Percentiles rank a stretch among this genome's conserved stretches.
Conservation (phyloP, 352 stramenopile genomes). For the Phytophthora chlamydospora region DNA sequence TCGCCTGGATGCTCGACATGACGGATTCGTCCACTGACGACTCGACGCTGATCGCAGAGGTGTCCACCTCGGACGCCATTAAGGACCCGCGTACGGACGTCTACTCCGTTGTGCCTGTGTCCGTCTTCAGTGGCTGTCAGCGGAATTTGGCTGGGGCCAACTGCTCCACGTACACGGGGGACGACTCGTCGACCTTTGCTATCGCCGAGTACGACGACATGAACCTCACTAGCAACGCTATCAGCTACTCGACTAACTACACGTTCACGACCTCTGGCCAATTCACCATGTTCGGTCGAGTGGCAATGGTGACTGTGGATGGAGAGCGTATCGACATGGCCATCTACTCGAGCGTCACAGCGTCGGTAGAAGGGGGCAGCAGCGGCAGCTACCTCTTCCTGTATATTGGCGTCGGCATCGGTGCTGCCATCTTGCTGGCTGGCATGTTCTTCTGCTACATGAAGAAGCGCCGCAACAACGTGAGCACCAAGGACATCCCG, state of each 20-base stretch:
- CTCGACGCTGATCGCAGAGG: slow-evolving; percentile 66
- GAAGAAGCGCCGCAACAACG: slow-evolving; percentile 63
- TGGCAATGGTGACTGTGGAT: slow-evolving; percentile 75
- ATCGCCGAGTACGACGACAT: slow-evolving; percentile 54
- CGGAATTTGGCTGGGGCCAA: slow-evolving; percentile 54
- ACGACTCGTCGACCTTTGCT: slow-evolving; percentile 61
- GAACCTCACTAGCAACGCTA: slow-evolving; percentile 67
- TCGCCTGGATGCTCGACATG: slow-evolving; percentile 74
- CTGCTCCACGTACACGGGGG: slow-evolving; percentile 73
- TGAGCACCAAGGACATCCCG: slow-evolving; percentile 75
- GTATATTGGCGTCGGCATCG: slow-evolving; percentile 76
- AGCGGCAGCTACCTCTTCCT: slow-evolving; percentile 60
- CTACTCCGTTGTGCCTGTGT: slow-evolving; percentile 72
- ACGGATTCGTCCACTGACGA: slow-evolving; percentile 51
- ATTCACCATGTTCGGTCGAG: slow-evolving; percentile 74
- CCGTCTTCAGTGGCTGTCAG: slow-evolving; percentile 73
- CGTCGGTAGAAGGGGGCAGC: slow-evolving; percentile 55
- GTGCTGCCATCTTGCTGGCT: slow-evolving; percentile 64
- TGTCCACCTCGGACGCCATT: slow-evolving; percentile 63
- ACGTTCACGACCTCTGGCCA: slow-evolving; percentile 60
- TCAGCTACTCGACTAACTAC: slow-evolving; percentile 62
- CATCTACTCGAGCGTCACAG: slow-evolving; percentile 75
- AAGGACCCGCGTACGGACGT: slow-evolving; percentile 51
- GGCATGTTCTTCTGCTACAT: slow-evolving; percentile 74
- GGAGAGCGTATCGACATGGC: slow-evolving; percentile 81